Base-by-base conservation (phyloP, 306 rosid genomes). In the Cucurbita pepo region DNA sequence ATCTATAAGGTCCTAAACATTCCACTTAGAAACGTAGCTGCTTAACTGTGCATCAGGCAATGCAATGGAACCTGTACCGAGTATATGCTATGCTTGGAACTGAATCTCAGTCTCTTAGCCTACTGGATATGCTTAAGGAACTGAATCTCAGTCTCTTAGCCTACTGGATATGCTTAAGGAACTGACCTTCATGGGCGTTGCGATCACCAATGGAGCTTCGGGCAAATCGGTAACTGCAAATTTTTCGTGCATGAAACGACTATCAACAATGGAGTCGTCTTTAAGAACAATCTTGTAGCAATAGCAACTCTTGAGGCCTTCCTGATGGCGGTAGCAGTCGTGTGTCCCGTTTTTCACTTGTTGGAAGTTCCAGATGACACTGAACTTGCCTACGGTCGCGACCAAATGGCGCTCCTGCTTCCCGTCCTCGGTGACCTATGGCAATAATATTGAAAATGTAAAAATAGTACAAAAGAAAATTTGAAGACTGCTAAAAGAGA, bases 311-410 rank as follows among this genome's bases (percentile, higher is more conserved):
- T 91, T 91, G 45, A 91, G 83, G 70, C 99, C 97, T 77, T 89
- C 91, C 79, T 89, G 99, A 76, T 88, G 79, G 38, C 73, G 90
- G 83, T 94, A 91, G 83, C 99, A 94, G 75, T 89, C 96, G 15
- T 94, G 99, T 16, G 97, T 80, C 50, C 99, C 84, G 36, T 94
- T 83, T 84, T 94, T 91, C 79, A 94, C 93, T 77, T 89, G 99
- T 58, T 89, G 96, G 88, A 95, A 91, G 82, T 95, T 91, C 97
- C 99, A 95, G 55, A 95, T 89, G 82, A 91, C 99, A 18, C 99
- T 95, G 71, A 95, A 95, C 73, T 95, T 95, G 72, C 99, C 99
- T 62, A 95, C 99, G 3, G 99, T 95, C 38, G 96, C 93, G 19
- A 95, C 99, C 75, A 91, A 79, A 81, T 95, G 97, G 21, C 99